phyloP scores from a whole-genome alignment of 1,284 basidiomycete species.

The Anthracocystis setariae region DNA sequence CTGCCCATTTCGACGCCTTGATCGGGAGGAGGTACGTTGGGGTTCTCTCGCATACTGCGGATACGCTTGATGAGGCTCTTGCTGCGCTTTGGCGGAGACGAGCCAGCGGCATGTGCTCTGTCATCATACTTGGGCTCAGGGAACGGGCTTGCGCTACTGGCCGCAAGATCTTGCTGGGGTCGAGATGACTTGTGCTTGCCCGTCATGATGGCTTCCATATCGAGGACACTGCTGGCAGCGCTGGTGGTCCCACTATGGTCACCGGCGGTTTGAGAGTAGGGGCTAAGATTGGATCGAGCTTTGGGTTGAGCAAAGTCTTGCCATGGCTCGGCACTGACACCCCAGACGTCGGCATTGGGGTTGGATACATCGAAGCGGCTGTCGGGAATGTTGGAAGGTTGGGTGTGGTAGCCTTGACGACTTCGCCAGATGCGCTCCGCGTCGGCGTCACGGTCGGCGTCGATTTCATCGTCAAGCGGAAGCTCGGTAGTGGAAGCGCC shows the following conservation, averaged over 20 bases:
- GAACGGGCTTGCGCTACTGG: constrained; percentile 55
- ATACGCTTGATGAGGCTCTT: constrained; percentile 62
- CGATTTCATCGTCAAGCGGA: constrained; percentile 37
- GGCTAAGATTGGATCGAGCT: constrained; percentile 39
- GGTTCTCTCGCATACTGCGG: constrained; percentile 56
- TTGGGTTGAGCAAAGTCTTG: constrained; percentile 64
- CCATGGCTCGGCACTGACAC: constrained; percentile 64
- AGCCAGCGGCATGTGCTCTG: constrained; percentile 2
- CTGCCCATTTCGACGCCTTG: constrained; percentile 49
- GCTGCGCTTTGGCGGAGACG: constrained; percentile 49
- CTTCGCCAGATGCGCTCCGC: constrained; percentile 44
- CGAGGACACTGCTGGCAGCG: constrained; percentile 57
- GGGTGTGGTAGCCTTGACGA: constrained; percentile 47
- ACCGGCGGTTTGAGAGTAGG: constrained; percentile 33
- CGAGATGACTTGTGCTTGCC: constrained; percentile 46
- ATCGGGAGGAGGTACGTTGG: constrained; percentile 57
- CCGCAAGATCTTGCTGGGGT: constrained; percentile 21
- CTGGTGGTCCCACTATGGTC: constrained; percentile 48
- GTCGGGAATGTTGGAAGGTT: constrained; percentile 44
- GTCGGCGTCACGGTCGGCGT: constrained; percentile 43
- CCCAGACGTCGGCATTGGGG: constrained; percentile 64
- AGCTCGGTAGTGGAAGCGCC: constrained; percentile 34
- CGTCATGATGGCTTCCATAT: constrained; percentile 64
- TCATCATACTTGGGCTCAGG: constrained; percentile 54
- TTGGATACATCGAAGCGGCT: constrained; percentile 52